A percentile compares a stretch with the other conserved stretches of the same genome.
Conservation (phyloP, 345 rosid genomes). For the Boechera divaricarpa region DNA sequence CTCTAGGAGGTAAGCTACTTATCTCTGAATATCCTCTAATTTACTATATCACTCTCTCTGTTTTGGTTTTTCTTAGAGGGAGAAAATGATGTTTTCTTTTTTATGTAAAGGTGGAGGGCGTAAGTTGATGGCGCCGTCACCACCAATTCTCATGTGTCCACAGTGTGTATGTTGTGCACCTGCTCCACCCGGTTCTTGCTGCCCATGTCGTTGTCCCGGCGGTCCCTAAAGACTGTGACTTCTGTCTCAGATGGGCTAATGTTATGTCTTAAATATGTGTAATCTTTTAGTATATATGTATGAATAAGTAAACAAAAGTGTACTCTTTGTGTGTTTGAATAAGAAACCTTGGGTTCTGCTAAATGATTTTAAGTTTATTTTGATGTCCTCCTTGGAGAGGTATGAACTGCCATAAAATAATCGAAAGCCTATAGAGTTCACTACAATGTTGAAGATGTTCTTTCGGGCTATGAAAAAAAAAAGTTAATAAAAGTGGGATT, state of each 20-base stretch:
- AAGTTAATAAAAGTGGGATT: no score
- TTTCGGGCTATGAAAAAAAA: neutral
- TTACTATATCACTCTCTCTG: neutral
- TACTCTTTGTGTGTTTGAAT: slow-evolving; percentile 12
- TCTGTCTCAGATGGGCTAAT: slow-evolving; percentile 7
- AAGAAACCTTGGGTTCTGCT: slow-evolving; percentile 9
- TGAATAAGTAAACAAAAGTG: slow-evolving; percentile 13
- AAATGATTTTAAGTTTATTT: neutral
- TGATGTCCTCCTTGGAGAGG: neutral
- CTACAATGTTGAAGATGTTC: neutral
- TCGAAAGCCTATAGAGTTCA: neutral
- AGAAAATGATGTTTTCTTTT: neutral
- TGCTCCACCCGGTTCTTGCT: slow-evolving; percentile 40
- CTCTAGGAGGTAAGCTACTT: slow-evolving; percentile 29
- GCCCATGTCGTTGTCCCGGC: slow-evolving; percentile 40
- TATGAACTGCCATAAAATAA: neutral
- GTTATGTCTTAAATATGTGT: slow-evolving; percentile 6
- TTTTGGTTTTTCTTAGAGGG: neutral
- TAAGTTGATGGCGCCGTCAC: slow-evolving; percentile 44
- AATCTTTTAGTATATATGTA: neutral
- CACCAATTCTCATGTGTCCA: slow-evolving; percentile 42
- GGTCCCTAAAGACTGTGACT: slow-evolving; percentile 23
- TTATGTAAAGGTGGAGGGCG: slow-evolving; percentile 41
- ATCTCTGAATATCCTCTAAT: neutral
- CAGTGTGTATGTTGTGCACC: slow-evolving; percentile 46